phyloP scores from a whole-genome alignment of 257 asterid species.

The Handroanthus guayacan region DNA sequence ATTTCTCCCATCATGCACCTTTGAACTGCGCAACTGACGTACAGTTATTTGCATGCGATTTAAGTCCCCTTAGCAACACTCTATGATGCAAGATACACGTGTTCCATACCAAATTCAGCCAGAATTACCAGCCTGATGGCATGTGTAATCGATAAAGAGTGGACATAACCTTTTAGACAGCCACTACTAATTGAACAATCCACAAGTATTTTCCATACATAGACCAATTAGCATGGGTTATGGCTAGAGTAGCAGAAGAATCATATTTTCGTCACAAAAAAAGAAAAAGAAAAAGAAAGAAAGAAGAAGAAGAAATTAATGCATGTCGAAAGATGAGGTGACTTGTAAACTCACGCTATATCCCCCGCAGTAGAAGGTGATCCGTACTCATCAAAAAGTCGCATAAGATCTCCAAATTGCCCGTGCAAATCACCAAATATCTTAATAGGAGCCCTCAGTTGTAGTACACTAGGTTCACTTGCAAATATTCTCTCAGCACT shows the following conservation, averaged over 20 bases:
- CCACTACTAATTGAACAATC: neutral
- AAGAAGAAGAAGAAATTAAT: neutral
- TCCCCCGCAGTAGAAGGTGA: slow-evolving; percentile 98
- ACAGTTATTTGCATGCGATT: neutral
- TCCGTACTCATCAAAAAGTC: slow-evolving; percentile 96
- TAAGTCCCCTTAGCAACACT: neutral
- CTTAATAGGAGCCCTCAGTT: slow-evolving; percentile 94
- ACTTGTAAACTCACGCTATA: slow-evolving; percentile 67
- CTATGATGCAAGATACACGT: neutral
- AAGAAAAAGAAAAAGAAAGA: neutral
- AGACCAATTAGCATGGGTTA: neutral
- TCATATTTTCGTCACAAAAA: neutral
- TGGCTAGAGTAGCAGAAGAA: neutral
- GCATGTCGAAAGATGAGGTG: slow-evolving; percentile 22
- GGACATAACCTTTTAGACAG: neutral
- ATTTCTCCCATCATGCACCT: neutral
- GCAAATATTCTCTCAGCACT: slow-evolving; percentile 94
- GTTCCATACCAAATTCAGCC: neutral
- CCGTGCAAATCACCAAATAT: slow-evolving; percentile 99
- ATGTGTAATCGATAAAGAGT: neutral
- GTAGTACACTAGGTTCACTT: slow-evolving; percentile 91
- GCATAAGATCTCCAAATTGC: slow-evolving; percentile 99
- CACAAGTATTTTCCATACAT: neutral
- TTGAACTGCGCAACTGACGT: neutral
- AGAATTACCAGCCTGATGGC: neutral